phyloP scores from a whole-genome alignment of 176 grass and related monocot species.

The Oryza punctata region DNA sequence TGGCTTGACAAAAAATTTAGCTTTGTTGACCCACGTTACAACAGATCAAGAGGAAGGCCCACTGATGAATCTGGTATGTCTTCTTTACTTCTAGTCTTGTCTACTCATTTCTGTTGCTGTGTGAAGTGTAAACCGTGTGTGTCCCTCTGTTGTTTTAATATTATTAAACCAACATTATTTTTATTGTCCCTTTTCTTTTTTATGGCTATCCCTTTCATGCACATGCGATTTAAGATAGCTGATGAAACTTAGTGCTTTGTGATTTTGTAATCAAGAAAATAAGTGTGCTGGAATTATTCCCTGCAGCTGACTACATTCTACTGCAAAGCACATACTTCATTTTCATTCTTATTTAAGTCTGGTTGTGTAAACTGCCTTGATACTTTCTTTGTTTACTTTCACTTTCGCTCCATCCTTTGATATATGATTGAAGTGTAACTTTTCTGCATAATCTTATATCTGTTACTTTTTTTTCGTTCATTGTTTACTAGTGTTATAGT shows the following conservation, averaged over 20 bases:
- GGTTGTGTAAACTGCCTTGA: background rate
- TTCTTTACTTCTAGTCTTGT: background rate
- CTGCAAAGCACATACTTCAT: background rate
- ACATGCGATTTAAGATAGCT: constrained; percentile 2
- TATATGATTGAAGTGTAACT: constrained; percentile 9
- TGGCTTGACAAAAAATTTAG: constrained; percentile 97
- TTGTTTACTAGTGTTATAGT: constrained; percentile 69
- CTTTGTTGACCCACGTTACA: constrained; percentile 91
- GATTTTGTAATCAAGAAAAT: background rate
- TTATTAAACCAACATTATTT: background rate
- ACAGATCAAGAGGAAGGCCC: constrained; percentile 89
- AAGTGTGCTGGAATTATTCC: background rate
- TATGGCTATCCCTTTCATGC: background rate
- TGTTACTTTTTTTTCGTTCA: constrained; percentile 33
- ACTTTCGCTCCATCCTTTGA: constrained; percentile 1
- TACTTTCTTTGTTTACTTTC: constrained; percentile 15
- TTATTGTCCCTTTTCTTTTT: constrained; percentile 7
- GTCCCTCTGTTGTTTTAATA: background rate
- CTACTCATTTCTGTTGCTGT: background rate
- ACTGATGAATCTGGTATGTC: constrained; percentile 73
- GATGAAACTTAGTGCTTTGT: background rate
- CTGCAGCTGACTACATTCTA: background rate
- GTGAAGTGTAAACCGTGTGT: background rate
- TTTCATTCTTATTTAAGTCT: background rate
- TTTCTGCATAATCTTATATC: constrained; percentile 1